Conservation (phyloP, 495 filamentous ascomycete species). For the Astrothelium macrocarpum region DNA sequence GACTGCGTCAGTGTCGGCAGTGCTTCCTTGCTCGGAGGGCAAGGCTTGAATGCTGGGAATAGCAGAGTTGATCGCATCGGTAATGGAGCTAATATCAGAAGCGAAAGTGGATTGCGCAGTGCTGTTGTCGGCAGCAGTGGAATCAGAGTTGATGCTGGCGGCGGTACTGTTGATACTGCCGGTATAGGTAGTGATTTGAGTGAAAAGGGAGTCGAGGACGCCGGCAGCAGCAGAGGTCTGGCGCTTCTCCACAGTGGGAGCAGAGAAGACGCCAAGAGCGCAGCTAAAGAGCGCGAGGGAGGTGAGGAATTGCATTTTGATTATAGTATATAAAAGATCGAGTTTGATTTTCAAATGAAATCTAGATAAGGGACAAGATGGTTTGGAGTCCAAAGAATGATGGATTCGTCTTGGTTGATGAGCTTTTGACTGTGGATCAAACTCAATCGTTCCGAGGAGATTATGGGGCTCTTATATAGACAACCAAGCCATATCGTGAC, state of each 20-base stretch:
- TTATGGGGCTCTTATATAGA: background rate
- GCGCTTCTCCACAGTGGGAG: conserved; percentile 17
- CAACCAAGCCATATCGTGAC: background rate
- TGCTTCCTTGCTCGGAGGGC: background rate
- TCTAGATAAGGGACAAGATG: background rate
- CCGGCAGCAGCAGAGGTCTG: conserved; percentile 9
- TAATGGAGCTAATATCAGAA: conserved; percentile 16
- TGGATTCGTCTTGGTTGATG: background rate
- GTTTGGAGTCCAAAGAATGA: background rate
- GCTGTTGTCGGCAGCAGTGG: conserved; percentile 14
- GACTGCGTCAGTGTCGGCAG: conserved; percentile 13
- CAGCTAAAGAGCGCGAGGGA: conserved; percentile 13
- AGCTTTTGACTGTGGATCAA: background rate
- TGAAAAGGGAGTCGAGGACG: conserved; percentile 23
- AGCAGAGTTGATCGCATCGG: conserved; percentile 15
- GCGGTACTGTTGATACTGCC: conserved; percentile 20
- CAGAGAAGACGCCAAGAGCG: conserved; percentile 15
- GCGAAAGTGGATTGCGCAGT: conserved; percentile 16
- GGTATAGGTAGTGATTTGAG: conserved; percentile 21
- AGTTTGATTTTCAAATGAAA: background rate
- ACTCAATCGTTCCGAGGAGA: background rate
- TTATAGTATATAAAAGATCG: conserved; percentile 5
- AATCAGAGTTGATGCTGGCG: conserved; percentile 11
- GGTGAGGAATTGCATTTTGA: conserved; percentile 15
- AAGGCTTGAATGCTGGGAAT: conserved; percentile 6